Base-by-base conservation (phyloP, 352 stramenopile species). In the Phytophthora capsici region DNA sequence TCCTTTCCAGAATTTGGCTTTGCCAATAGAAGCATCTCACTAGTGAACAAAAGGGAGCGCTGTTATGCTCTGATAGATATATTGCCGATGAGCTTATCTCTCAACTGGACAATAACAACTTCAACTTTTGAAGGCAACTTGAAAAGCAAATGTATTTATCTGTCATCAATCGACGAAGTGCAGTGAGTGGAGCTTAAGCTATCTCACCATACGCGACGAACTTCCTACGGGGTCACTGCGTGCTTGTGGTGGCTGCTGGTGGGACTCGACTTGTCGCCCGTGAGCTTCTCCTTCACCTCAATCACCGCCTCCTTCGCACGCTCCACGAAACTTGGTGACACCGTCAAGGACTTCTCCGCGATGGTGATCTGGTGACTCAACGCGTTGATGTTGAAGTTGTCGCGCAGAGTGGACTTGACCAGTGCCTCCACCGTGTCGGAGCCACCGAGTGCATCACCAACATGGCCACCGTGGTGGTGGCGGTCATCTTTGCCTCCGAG, bases 311-410 rank as follows among this genome's bases (percentile, higher is more conserved):
- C 57, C 37, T 67, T 71, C 10, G 63, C 63, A n/a, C 57, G 63
- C 37, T 71, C 49, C 23, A 71, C 30, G 13, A 71, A 46, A 23
- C 38, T 43, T 17, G 51, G 51, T 17, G 50, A 71, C 23, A 44
- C 12, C 34, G 51, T 26, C 43, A 71, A 17, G 0, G 63, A 71
- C 19, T 45, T 67, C 43, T 71, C 63, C 2, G 57, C 32, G 34
- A 51, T 26, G 4, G 49, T 59, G 57, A 71, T 71, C 45, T 71
- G 63, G 54, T 67, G 63, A 26, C 48, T 62, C 30, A 71, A 38
- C 3, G 63, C 28, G 36, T 28, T 58, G 25, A 60, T 19, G 36
- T 66, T 62, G 37, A 71, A 71, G 34, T 60, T 52, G 20, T 71
- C 53, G 28, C 44, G 51, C 37, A 71, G 37, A 44, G 63, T 71